Evolutionary conservation across 2,329 filamentous ascomycete genomes (phyloP).

Genomic region (Aspergillus novofumigatus): DNA sequence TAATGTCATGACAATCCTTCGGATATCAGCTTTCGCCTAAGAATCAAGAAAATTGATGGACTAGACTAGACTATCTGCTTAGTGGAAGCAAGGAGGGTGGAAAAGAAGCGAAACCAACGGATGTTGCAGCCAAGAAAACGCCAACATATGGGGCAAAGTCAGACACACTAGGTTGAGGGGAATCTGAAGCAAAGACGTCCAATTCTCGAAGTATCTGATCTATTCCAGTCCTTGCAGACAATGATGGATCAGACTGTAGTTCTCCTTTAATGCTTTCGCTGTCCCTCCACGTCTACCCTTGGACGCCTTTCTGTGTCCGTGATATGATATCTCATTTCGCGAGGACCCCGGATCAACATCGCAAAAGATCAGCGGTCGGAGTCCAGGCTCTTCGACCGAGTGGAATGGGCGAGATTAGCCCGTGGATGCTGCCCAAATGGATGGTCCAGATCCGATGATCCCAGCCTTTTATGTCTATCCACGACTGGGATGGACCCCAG

Average conservation of each 20-base stretch:
- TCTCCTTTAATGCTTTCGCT: background rate
- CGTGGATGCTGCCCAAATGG: background rate
- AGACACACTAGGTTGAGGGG: background rate
- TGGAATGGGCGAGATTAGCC: background rate
- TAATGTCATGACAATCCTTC: background rate
- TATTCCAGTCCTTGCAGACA: background rate
- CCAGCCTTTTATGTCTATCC: too few relatives aligned
- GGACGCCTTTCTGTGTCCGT: background rate
- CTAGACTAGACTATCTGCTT: background rate
- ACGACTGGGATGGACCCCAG: too few relatives aligned
- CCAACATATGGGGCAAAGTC: background rate
- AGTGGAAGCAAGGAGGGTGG: slow-evolving; percentile 1
- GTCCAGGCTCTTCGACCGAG: slow-evolving; percentile 7
- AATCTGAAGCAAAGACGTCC: background rate
- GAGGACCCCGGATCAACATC: slow-evolving; percentile 9
- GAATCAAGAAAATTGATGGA: background rate
- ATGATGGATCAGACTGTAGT: background rate
- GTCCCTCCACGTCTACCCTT: background rate
- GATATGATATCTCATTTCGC: background rate
- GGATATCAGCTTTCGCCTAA: background rate
- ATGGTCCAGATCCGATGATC: background rate
- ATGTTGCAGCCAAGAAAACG: background rate
- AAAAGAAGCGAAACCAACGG: slow-evolving; percentile 2
- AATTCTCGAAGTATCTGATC: background rate
- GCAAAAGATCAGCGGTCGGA: slow-evolving; percentile 7